phyloP scores from a whole-genome alignment of 768 basidiomycete species.

The Xanthoconium stramineum region DNA sequence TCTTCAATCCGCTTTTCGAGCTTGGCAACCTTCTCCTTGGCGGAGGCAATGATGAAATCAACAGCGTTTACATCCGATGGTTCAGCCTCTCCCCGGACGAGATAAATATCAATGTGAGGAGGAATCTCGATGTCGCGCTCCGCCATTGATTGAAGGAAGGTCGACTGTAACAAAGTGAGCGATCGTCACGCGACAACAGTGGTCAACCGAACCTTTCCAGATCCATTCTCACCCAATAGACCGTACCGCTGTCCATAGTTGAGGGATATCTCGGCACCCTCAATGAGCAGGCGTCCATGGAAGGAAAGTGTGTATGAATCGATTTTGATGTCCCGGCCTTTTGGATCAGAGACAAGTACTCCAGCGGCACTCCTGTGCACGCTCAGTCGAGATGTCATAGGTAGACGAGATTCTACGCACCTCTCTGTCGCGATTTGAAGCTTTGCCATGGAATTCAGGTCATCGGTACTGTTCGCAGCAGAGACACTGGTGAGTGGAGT shows the following conservation, averaged over 20 bases:
- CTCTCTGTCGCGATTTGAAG: constrained; percentile 87
- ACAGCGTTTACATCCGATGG: constrained; percentile 94
- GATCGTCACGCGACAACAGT: constrained; percentile 1
- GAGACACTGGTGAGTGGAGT: constrained; percentile 85
- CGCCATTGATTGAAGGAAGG: constrained; percentile 92
- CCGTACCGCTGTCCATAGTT: constrained; percentile 95
- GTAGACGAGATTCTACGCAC: constrained; percentile 35
- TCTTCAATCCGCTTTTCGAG: constrained; percentile 95
- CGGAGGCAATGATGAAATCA: constrained; percentile 93
- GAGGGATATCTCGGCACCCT: constrained; percentile 63
- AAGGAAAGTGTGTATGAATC: constrained; percentile 94
- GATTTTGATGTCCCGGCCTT: constrained; percentile 96
- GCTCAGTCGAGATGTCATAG: constrained; percentile 1
- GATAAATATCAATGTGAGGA: constrained; percentile 94
- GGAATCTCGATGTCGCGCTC: constrained; percentile 96
- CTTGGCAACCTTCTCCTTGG: constrained; percentile 87
- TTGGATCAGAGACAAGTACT: constrained; percentile 88
- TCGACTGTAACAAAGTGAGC: constrained; percentile 56
- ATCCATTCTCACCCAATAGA: constrained; percentile 94
- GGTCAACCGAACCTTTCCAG: constrained; percentile 78
- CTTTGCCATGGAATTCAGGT: constrained; percentile 84
- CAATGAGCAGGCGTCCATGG: constrained; percentile 85
- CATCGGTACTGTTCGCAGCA: constrained; percentile 76
- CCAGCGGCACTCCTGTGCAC: constrained; percentile 76
- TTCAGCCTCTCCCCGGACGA: constrained; percentile 93